phyloP scores from a whole-genome alignment of 345 rosid genomes.

The Boechera divaricarpa region DNA sequence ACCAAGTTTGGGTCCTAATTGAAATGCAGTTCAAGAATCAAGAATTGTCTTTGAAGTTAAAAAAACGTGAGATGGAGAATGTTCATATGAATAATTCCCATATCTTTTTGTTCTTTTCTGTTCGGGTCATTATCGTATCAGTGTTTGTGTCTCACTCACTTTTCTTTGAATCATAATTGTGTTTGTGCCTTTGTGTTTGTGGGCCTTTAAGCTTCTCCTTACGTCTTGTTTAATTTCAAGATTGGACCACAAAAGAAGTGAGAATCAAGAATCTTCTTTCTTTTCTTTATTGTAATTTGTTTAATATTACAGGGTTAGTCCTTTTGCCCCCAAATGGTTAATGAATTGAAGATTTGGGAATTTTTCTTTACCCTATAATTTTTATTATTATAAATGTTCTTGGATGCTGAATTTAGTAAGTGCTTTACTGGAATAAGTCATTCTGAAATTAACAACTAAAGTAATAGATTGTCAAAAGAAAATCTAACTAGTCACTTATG shows the following conservation, averaged over 20 bases:
- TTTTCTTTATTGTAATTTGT: background rate
- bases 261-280: constrained; percentile 22
- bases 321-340: background rate
- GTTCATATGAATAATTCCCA: constrained; percentile 20
- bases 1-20: background rate
- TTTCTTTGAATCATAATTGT: constrained; percentile 43
- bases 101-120: constrained; percentile 21
- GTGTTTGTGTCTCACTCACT: constrained; percentile 41
- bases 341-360: background rate
- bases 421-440: background rate
- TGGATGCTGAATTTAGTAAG: background rate
- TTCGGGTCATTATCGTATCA: constrained; percentile 37
- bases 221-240: constrained; percentile 32
- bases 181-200: constrained; percentile 38
- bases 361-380: background rate
- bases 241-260: constrained; percentile 29
- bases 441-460: constrained; percentile 22
- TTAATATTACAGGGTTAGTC: background rate
- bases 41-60: constrained; percentile 18
- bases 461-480: constrained; percentile 1
- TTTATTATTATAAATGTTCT: background rate
- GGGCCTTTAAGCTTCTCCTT: constrained; percentile 29
- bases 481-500: constrained; percentile 10
- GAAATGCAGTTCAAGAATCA: background rate
- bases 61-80: constrained; percentile 23